A percentile compares a stretch with the other conserved stretches of the same genome.
Evolutionary conservation across 2,329 filamentous ascomycete species (phyloP).

Genomic region (Zymoseptoria ardabiliae): DNA sequence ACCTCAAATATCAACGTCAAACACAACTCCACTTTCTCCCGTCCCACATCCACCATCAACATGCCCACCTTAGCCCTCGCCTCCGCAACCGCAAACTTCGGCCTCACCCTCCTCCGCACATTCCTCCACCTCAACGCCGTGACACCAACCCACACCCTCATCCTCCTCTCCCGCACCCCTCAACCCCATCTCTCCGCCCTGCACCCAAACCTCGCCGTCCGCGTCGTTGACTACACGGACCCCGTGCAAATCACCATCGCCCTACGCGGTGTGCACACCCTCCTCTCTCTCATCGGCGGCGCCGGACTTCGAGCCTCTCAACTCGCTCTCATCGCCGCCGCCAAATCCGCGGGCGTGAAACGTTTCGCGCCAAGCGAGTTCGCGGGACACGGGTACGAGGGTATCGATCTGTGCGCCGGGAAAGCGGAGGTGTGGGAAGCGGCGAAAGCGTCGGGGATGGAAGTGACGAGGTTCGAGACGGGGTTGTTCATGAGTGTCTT

Average conservation of each 20-base stretch:
- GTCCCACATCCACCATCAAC: neutral
- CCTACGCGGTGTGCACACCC: slow-evolving; percentile 24
- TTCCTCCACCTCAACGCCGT: slow-evolving; percentile 18
- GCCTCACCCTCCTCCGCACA: slow-evolving; percentile 22
- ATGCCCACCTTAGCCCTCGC: slow-evolving; percentile 25
- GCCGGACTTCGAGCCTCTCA: slow-evolving; percentile 32
- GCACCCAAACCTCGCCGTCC: slow-evolving; percentile 17
- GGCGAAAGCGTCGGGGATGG: slow-evolving; percentile 15
- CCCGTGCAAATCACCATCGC: slow-evolving; percentile 17
- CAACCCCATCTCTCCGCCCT: slow-evolving; percentile 15
- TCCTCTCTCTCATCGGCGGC: slow-evolving; percentile 24
- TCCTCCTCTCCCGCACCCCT: slow-evolving; percentile 23
- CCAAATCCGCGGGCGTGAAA: slow-evolving; percentile 51
- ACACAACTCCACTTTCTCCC: neutral
- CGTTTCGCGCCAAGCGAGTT: slow-evolving; percentile 56
- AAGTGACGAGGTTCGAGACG: slow-evolving; percentile 22
- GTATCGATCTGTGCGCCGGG: slow-evolving; percentile 19
- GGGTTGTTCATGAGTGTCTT: slow-evolving; percentile 26
- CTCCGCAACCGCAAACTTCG: slow-evolving; percentile 25
- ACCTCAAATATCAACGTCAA: neutral
- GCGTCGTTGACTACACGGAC: slow-evolving; percentile 22
- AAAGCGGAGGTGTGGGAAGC: slow-evolving; percentile 24
- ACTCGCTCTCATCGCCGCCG: slow-evolving; percentile 48
- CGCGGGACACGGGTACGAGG: slow-evolving; percentile 23
- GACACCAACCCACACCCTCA: slow-evolving; percentile 14